phyloP scores from a whole-genome alignment of 352 stramenopile genomes.

The Phytophthora sojae region DNA sequence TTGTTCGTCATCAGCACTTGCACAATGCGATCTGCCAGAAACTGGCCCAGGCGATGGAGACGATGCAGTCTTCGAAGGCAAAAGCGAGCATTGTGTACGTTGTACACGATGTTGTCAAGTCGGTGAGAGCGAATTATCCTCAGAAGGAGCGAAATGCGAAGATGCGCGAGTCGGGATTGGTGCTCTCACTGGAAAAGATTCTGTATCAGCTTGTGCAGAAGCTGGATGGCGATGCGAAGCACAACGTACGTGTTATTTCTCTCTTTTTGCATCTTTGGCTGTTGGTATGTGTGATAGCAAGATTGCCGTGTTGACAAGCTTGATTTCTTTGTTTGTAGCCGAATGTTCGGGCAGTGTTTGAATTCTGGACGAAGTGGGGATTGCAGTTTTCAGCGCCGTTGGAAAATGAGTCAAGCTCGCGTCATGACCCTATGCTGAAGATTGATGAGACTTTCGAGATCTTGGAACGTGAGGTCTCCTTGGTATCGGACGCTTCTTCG shows the following conservation, averaged over 20 bases:
- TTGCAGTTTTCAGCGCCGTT: constrained; percentile 65
- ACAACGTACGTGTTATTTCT: constrained; percentile 60
- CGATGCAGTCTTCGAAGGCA: constrained; percentile 70
- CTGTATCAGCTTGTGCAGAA: constrained; percentile 70
- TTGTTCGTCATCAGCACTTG: constrained; percentile 79
- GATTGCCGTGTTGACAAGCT: constrained; percentile 5
- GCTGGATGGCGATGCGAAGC: constrained; percentile 62
- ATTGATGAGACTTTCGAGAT: constrained; percentile 75
- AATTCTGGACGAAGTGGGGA: constrained; percentile 88
- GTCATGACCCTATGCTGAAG: constrained; percentile 54
- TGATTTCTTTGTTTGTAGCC: constrained; percentile 36
- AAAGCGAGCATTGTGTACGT: constrained; percentile 85
- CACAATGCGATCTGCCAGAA: constrained; percentile 78
- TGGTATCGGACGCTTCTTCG: constrained; percentile 68
- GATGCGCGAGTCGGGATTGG: constrained; percentile 74
- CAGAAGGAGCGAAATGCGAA: constrained; percentile 81
- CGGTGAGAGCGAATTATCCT: constrained; percentile 68
- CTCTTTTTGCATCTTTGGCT: background rate
- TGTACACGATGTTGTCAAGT: constrained; percentile 86
- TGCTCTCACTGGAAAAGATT: constrained; percentile 73
- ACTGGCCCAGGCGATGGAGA: constrained; percentile 67
- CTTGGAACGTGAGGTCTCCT: constrained; percentile 59
- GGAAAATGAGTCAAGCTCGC: constrained; percentile 39
- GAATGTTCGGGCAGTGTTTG: constrained; percentile 78
- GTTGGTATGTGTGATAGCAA: background rate